Evolutionary conservation across 768 basidiomycete genomes (phyloP), one percentile per base, ranked within the genome.

Genomic region (Zangia roseola): DNA sequence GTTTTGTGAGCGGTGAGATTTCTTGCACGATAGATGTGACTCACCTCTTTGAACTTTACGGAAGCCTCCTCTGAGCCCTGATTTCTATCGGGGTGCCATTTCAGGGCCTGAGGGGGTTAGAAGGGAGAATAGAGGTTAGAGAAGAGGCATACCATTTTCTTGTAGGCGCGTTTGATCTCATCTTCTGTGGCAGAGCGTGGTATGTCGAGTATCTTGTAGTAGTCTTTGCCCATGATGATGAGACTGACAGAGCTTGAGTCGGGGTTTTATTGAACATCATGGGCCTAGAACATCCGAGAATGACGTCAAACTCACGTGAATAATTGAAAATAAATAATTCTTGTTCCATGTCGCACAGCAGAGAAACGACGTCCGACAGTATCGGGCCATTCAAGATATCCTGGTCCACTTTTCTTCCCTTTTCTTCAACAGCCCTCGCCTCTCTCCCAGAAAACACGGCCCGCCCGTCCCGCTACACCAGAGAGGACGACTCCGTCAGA

Each of bases 81-180:
- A 62, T 97, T 95, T 33, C 94, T 80, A 66, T 97, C 94, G 31
- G 94, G 94, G 68, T 98, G 95, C 86, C 90, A 91, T 81, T 91
- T 93, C 67, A 97, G 68, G 40, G 93, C 91, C 88, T 80, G 75
- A 49, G 4, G 23, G 41, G 10, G 31, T 33, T 25, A 45, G 42
- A 36, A 33, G 50, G 28, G 36, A 57, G 40, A 26, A 3, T 44
- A 52, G 19, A 28, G n/a, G 6, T 2, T 16, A 12, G n/a, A 21
- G 19, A 31, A 26, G 49, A 35, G 5, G 68, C 76, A 10, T 54
- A 84, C 88, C 82, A 91, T 90, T 71, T 94, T 94, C 80, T 94
- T 94, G 79, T 93, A 94, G 1, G 90, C 94, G 59, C 84, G 88
- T 72, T 97, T 97, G 63, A 98, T 88, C 10, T 88, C 85, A 61